A percentile compares a stretch with the other conserved stretches of the same genome.
These are phyloP conservation scores for Nigrospora sphaerica DNA, from an alignment of 2,329 filamentous ascomycete genomes.

Conservation along the genomic window DNA sequence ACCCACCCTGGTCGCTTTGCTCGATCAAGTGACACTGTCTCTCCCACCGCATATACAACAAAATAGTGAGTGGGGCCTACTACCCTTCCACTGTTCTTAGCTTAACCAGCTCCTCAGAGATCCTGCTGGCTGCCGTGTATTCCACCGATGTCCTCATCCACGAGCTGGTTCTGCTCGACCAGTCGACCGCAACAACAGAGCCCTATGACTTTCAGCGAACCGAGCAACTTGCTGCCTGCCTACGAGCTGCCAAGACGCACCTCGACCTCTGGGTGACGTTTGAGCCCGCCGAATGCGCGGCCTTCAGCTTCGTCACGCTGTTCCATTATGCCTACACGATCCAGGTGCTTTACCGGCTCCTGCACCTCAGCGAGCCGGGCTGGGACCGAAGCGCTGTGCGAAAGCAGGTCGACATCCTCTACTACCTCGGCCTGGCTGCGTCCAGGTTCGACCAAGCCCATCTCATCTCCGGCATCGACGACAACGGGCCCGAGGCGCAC, in stretches of 20 bases:
- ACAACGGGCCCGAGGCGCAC: slow-evolving; percentile 3
- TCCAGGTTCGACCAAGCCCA: slow-evolving; percentile 10
- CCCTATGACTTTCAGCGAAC: slow-evolving; percentile 6
- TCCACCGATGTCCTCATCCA: slow-evolving; percentile 28
- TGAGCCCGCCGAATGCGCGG: slow-evolving; percentile 8
- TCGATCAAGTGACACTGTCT: slow-evolving; percentile 15
- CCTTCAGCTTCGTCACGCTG: slow-evolving; percentile 14
- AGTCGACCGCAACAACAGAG: slow-evolving; percentile 4
- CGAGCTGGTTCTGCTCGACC: slow-evolving; percentile 23
- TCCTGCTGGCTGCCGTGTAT: slow-evolving; percentile 25
- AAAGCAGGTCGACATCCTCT: slow-evolving; percentile 13
- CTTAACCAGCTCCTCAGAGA: slow-evolving; percentile 15
- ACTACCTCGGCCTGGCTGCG: slow-evolving; percentile 10
- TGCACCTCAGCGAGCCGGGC: slow-evolving; percentile 16
- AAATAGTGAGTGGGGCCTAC: slow-evolving; percentile 17
- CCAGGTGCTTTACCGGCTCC: slow-evolving; percentile 20
- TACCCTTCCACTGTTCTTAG: background rate
- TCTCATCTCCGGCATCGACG: slow-evolving; percentile 9
- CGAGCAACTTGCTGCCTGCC: slow-evolving; percentile 14
- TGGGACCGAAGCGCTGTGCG: slow-evolving; percentile 15
- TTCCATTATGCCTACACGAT: slow-evolving; percentile 17
- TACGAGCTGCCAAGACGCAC: slow-evolving; percentile 13
- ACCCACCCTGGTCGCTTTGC: slow-evolving; percentile 17
- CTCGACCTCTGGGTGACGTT: slow-evolving; percentile 17
- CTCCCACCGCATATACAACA: slow-evolving; percentile 14